phyloP scores from a whole-genome alignment of 768 basidiomycete genomes.

The Hortiboletus flavorubellus region DNA sequence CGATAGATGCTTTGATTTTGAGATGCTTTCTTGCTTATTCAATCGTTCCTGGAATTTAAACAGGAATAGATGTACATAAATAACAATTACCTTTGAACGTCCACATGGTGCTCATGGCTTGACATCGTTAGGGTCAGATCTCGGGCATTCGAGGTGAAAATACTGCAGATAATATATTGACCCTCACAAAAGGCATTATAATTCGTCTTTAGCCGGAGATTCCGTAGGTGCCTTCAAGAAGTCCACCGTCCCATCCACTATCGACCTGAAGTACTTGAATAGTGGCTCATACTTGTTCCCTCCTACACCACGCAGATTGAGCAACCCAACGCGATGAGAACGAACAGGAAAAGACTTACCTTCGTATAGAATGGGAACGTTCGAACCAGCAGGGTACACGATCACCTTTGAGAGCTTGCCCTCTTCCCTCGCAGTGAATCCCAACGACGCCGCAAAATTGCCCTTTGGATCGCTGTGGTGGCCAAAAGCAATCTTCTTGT shows the following conservation, averaged over 20 bases:
- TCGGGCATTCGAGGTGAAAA: not conserved
- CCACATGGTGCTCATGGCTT: not conserved
- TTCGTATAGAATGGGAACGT: slow-evolving; percentile 57
- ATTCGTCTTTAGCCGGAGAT: slow-evolving; percentile 32
- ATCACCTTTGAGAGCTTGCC: slow-evolving; percentile 63
- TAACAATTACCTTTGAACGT: not conserved
- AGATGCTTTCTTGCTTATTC: not conserved
- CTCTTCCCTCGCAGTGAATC: slow-evolving; percentile 51
- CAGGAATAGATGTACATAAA: not conserved
- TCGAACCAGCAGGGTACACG: slow-evolving; percentile 62
- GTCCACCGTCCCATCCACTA: slow-evolving; percentile 65
- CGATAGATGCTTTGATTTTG: not conserved
- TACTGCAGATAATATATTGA: slow-evolving; percentile 3
- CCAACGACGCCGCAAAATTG: slow-evolving; percentile 53
- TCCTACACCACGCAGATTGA: slow-evolving; percentile 39
- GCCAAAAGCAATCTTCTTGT: slow-evolving; percentile 58
- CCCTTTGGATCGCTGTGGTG: slow-evolving; percentile 66
- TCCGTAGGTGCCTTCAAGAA: slow-evolving; percentile 41
- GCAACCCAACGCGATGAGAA: not conserved
- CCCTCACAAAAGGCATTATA: slow-evolving; percentile 16
- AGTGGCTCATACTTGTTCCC: slow-evolving; percentile 71
- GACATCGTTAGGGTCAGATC: not conserved
- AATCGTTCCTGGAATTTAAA: not conserved
- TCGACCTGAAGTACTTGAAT: slow-evolving; percentile 66
- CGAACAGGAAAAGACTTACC: slow-evolving; percentile 40